Evolutionary conservation across 2,329 filamentous ascomycete species (phyloP), one percentile per base, ranked within the genome.

Genomic region (Sclerotinia trifoliorum): DNA sequence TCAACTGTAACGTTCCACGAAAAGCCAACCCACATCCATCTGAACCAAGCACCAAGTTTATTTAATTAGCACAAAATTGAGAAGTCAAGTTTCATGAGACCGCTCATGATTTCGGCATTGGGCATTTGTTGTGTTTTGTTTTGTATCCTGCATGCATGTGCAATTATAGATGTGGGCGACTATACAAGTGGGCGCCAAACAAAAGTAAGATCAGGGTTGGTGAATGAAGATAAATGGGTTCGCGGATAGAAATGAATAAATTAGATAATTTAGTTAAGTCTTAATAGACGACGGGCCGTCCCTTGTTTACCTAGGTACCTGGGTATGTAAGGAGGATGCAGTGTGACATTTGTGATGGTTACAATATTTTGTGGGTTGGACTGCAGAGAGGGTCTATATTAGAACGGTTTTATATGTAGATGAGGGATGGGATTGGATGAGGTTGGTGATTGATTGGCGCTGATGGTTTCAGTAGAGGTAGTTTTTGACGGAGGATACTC

Each of bases 201-300:
- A n/a, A n/a, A n/a, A 39, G 21, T 11, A 24, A 17, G 32, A 39
- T 57, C 21, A 17, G 13, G 55, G 55, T 8, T 57, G 55, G 1
- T 8, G 21, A 39, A 15, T 24, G 55, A 17, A 17, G 21, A 39
- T 56, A n/a, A 39, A 24, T 42, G 55, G 55, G 15, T 42, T 42
- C 24, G 29, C 24, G 7, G 61, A 64, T 21, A 19, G 61, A 42
- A 55, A 44, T 21, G 35, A 35, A 65, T 26, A 42, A 52, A 63
- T 63, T 52, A 49, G 49, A 42, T 24, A 21, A 44, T 55, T 55
- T 55, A 35, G 10, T 32, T 32, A 39, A 42, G 13, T 21, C 35
- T n/a, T 51, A 58, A 44, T 29, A 54, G 44, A 44, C 64, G 44
- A 44, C 64, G 64, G 64, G 35, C 29, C 64, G 64, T 58, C 54